phyloP scores from a whole-genome alignment of 2,329 filamentous ascomycete species.

The Dichotomopilus funicola region DNA sequence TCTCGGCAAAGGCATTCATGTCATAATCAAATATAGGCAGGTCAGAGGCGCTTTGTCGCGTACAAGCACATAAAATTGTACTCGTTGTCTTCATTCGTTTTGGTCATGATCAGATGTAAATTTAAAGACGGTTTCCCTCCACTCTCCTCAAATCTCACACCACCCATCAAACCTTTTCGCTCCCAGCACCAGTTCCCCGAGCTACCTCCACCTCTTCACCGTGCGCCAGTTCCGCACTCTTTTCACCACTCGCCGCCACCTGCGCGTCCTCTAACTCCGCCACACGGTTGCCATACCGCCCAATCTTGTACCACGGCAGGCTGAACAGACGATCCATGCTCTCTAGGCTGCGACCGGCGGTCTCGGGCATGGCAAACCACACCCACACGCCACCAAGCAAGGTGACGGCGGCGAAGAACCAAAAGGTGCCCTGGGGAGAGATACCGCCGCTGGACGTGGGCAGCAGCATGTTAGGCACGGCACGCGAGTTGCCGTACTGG shows the following conservation, averaged over 20 bases:
- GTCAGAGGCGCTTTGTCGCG: too few species aligned
- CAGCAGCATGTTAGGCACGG: conserved; percentile 69
- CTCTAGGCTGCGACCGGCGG: conserved; percentile 58
- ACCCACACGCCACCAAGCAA: conserved; percentile 63
- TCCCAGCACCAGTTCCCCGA: not conserved
- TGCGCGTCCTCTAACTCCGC: conserved; percentile 40
- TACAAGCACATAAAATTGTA: too few species aligned
- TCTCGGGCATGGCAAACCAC: conserved; percentile 67
- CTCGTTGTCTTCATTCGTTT: not conserved
- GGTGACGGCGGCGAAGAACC: conserved; percentile 66
- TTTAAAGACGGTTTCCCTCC: not conserved
- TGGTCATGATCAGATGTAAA: not conserved
- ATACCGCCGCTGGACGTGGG: conserved; percentile 39
- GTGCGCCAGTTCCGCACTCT: not conserved
- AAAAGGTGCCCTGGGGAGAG: conserved; percentile 62
- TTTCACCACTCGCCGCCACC: not conserved
- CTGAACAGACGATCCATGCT: conserved; percentile 67
- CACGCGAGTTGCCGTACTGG: conserved; percentile 70
- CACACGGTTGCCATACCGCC: conserved; percentile 47
- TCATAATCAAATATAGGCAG: too few species aligned
- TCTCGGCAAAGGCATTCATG: too few species aligned
- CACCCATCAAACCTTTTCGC: not conserved
- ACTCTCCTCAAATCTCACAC: not conserved
- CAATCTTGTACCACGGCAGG: conserved; percentile 69
- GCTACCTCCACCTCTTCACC: not conserved